phyloP scores from a whole-genome alignment of 2,329 filamentous ascomycete species.

The Aureobasidium sp. region DNA sequence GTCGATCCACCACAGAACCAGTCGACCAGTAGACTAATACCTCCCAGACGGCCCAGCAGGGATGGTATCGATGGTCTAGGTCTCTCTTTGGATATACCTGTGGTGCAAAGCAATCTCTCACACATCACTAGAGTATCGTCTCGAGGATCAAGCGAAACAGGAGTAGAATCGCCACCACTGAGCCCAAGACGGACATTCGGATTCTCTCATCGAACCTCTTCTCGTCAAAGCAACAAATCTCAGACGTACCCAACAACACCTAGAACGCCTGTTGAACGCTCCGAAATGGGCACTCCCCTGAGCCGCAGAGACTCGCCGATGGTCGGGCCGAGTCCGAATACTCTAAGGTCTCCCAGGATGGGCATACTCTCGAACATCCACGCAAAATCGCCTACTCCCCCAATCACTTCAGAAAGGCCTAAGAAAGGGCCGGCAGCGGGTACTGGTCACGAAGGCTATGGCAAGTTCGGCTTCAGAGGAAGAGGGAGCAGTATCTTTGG shows the following conservation, averaged over 20 bases:
- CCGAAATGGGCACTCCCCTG: constrained; percentile 14
- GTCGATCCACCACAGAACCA: constrained; percentile 48
- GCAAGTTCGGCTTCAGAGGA: constrained; percentile 54
- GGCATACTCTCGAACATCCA: background rate
- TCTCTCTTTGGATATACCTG: constrained; percentile 39
- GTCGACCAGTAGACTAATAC: constrained; percentile 36
- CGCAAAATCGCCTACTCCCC: background rate
- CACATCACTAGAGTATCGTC: constrained; percentile 45
- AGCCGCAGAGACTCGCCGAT: constrained; percentile 5
- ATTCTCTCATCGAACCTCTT: constrained; percentile 24
- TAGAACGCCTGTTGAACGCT: background rate
- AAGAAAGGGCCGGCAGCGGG: constrained; percentile 79
- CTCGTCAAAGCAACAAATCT: constrained; percentile 17
- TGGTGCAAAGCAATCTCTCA: constrained; percentile 47
- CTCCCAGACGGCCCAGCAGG: constrained; percentile 35
- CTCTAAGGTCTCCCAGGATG: background rate
- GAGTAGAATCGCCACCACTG: constrained; percentile 19
- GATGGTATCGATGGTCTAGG: constrained; percentile 38
- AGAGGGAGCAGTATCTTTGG: constrained; percentile 53
- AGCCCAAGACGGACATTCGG: constrained; percentile 32
- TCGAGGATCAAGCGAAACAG: constrained; percentile 30
- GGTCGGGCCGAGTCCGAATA: background rate
- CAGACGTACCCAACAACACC: background rate
- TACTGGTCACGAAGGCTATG: constrained; percentile 88
- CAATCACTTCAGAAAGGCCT: constrained; percentile 37